Evolutionary conservation across 805 yeast species (phyloP), one percentile per base, ranked within the genome.

Genomic region (Zygosaccharomyces gambellarensis): DNA sequence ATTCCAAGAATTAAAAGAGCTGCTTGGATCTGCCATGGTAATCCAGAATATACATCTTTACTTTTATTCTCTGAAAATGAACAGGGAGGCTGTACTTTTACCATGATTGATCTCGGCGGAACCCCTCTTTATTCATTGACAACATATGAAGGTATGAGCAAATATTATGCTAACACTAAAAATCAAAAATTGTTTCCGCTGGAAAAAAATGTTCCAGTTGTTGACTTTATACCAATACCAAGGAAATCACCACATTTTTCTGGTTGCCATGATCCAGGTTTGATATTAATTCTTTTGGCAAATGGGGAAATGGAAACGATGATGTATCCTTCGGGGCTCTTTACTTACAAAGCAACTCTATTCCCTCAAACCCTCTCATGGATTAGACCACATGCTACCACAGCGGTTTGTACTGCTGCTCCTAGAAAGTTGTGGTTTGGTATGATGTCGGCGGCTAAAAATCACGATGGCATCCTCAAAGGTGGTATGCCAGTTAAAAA

Each of bases 311-410:
- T 89, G 32, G 82, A 82, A 58, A 73, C 85, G 22, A 55, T 85
- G 53, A 68, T 77, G 36, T 83, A 76, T 53, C 84, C 89, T 1
- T 65, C 71, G 6, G 88, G 87, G 0, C 65, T 67, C 7, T 60
- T 75, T 17, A 73, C 79, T 2, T 74, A 76, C 30, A 75, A 73
- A 17, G 79, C 88, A 0, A 67, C 80, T 1, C 61, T 80, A n/a
- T 77, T 94, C 43, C 97, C 99, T 3, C 85, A 95, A 9, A 79
- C 90, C 1, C 60, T 94, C 23, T 78, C 88, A 4, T 83, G 92
- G 84, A 70, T 88, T 12, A 81, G 86, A 52, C 94, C 97, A 0
- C 80, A 79, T 9, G 79, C 83, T 7, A 79, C 88, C 0, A 73
- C 70, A 36, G 71, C 85, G 0, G 59, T 71, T 0, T 81, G 88